A percentile compares a stretch with the other conserved stretches of the same genome.
phyloP scores from a whole-genome alignment of 1,284 basidiomycete species.

The Caloboletus inedulis region DNA sequence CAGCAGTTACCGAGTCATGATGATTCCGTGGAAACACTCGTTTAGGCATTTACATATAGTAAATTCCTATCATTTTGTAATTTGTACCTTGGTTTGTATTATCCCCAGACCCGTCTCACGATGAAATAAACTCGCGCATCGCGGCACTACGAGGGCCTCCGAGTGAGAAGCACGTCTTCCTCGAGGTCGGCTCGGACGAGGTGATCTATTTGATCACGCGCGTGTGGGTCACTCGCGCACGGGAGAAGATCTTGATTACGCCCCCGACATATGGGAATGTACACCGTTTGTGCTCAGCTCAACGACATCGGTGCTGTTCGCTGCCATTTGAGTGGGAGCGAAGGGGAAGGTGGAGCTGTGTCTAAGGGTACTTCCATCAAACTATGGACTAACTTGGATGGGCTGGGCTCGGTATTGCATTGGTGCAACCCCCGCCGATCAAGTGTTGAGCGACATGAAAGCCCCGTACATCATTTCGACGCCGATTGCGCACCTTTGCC shows the following conservation, averaged over 20 bases:
- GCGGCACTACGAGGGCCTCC: slow-evolving; percentile 70
- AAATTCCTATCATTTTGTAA: too few relatives aligned
- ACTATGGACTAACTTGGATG: slow-evolving; percentile 37
- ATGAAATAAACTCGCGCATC: slow-evolving; percentile 76
- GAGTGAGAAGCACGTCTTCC: slow-evolving; percentile 73
- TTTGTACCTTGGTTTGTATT: too few relatives aligned
- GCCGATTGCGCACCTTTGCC: slow-evolving; percentile 84
- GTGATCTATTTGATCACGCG: slow-evolving; percentile 95
- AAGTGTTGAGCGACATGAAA: slow-evolving; percentile 93
- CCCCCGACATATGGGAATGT: slow-evolving; percentile 99
- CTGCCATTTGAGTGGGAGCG: slow-evolving; percentile 58
- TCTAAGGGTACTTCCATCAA: slow-evolving; percentile 76
- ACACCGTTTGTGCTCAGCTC: slow-evolving; percentile 89
- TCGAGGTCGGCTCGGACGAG: slow-evolving; percentile 97
- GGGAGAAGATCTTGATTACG: slow-evolving; percentile 80
- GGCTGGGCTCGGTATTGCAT: slow-evolving; percentile 79
- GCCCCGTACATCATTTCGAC: slow-evolving; percentile 97
- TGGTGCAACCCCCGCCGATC: slow-evolving; percentile 90
- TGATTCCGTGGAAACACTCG: too few relatives aligned
- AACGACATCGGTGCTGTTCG: slow-evolving; percentile 89
- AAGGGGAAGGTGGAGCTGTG: slow-evolving; percentile 67
- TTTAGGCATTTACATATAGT: too few relatives aligned
- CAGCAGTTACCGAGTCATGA: too few relatives aligned
- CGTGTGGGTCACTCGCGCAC: slow-evolving; percentile 78
- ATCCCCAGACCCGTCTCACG: slow-evolving; percentile 82